Base-by-base conservation (phyloP, 2,329 filamentous ascomycete species). In the Cucurbitaria berberidis region DNA sequence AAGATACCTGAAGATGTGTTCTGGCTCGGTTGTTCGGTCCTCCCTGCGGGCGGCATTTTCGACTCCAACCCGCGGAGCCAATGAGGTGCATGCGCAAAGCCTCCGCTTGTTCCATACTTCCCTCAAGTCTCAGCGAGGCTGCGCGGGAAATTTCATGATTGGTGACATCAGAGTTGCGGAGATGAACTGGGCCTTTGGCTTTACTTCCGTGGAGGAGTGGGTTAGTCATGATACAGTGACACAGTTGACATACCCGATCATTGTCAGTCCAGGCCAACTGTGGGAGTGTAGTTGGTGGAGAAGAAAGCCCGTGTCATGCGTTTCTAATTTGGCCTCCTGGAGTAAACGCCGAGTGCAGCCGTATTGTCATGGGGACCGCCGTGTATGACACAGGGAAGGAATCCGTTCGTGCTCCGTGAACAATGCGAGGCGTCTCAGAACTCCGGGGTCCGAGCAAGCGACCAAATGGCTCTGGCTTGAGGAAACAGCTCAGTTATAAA, bases 401-500 rank as follows among this genome's bases (percentile, higher is more conserved):
- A 43, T 57, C 38, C 53, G 36, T 39, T 60, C 53, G 55, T 35
- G 43, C 49, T 45, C 53, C 48, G 48, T 40, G 32, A 48, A 56
- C 57, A 58, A 64, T 64, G 61, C 63, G 48, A 48, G 16, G 22
- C 48, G 64, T 66, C 60, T 63, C 63, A 63, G 59, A 48, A 43
- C 53, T 6, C 32, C 32, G 5, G 36, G 36, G 13, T 22, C 9
- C 15, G 36, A 11, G 36, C 41, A 53, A 54, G 49, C 32, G 49
- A 43, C 21, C 30, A 53, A 46, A 52, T 47, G 48, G 48, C 24
- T 8, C 24, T 30, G 21, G 24, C 26, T 45, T 29, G 11, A 34
- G 52, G 56, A 36, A 39, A 48, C 16, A 46, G 45, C 30, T 53
- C 50, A 53, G 50, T 56, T 69, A 70, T 71, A 71, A 69, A 68